These are phyloP conservation scores for Coemansia sp. DNA, from an alignment of 192 early-diverging fungal species.

Conservation along the genomic window DNA sequence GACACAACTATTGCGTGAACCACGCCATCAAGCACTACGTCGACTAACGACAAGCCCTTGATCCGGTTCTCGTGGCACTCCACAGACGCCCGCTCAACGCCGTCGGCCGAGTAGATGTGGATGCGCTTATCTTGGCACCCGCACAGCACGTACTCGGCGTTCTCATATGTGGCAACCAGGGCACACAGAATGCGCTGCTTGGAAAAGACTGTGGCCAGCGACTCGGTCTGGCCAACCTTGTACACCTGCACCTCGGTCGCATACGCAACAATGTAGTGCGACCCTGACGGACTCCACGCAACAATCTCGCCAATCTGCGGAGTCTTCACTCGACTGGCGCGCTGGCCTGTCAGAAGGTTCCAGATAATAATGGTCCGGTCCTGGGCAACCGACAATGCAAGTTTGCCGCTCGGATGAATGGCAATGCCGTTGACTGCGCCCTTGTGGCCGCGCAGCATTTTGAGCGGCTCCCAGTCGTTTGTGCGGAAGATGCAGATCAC, in stretches of 20 bases:
- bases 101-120: conserved; percentile 38
- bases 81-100: conserved; percentile 38
- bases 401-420: conserved; percentile 93
- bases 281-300: conserved; percentile 35
- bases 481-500: conserved; percentile 85
- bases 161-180: conserved; percentile 23
- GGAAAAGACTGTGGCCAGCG: conserved; percentile 36
- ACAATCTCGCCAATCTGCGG: conserved; percentile 39
- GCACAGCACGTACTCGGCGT: conserved; percentile 27
- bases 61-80: conserved; percentile 43
- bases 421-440: conserved; percentile 73
- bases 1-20: conserved; percentile 54
- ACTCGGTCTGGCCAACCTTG: conserved; percentile 40
- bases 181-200: conserved; percentile 40
- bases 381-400: conserved; percentile 79
- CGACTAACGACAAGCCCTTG: conserved; percentile 33
- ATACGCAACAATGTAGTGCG: conserved; percentile 42
- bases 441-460: conserved; percentile 79
- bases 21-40: conserved; percentile 34
- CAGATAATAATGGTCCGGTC: conserved; percentile 73
- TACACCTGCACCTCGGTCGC: conserved; percentile 48
- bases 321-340: conserved; percentile 58
- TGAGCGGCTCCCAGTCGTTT: conserved; percentile 96
- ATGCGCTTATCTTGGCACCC: conserved; percentile 55
- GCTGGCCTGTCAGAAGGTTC: conserved; percentile 75